Conservation (phyloP, 2,329 filamentous ascomycete genomes). For the Xylariaceae sp. region DNA sequence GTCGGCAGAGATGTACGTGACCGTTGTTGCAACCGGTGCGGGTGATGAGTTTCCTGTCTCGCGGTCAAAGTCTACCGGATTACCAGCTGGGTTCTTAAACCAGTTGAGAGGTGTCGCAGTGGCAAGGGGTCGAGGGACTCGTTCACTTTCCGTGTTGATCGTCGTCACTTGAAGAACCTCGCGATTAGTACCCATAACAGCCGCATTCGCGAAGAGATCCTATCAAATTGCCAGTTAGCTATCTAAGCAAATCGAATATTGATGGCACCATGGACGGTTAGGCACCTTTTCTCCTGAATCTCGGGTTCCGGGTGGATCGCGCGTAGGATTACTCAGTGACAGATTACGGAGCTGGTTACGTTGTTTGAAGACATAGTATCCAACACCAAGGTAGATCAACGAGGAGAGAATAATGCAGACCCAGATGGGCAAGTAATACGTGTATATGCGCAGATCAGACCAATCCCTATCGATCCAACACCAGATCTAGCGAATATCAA, state of each 20-base stretch:
- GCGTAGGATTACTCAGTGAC: constrained; percentile 40
- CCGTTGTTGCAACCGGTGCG: constrained; percentile 24
- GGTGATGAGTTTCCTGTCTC: constrained; percentile 10
- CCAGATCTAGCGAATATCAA: constrained; percentile 44
- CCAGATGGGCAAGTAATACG: constrained; percentile 59
- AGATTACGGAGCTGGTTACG: constrained; percentile 48
- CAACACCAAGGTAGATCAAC: constrained; percentile 52
- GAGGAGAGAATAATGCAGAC: constrained; percentile 52
- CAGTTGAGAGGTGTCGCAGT: constrained; percentile 23
- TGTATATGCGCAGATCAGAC: constrained; percentile 54
- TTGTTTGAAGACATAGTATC: constrained; percentile 55
- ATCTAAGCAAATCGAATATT: neutral
- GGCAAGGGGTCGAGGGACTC: constrained; percentile 13
- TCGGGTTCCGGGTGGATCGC: constrained; percentile 21
- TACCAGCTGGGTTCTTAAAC: constrained; percentile 29
- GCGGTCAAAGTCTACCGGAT: constrained; percentile 10
- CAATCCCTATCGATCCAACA: constrained; percentile 54
- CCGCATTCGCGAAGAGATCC: constrained; percentile 31
- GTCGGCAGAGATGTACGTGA: constrained; percentile 31
- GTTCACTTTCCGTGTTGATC: constrained; percentile 26
- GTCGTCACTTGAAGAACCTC: constrained; percentile 32
- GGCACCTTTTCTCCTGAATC: constrained; percentile 33
- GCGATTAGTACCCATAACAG: constrained; percentile 32
- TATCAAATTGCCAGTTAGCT: constrained; percentile 12
- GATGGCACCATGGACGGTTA: neutral